Base-by-base conservation (phyloP, 2,329 filamentous ascomycete genomes). In the Penicillium freii region DNA sequence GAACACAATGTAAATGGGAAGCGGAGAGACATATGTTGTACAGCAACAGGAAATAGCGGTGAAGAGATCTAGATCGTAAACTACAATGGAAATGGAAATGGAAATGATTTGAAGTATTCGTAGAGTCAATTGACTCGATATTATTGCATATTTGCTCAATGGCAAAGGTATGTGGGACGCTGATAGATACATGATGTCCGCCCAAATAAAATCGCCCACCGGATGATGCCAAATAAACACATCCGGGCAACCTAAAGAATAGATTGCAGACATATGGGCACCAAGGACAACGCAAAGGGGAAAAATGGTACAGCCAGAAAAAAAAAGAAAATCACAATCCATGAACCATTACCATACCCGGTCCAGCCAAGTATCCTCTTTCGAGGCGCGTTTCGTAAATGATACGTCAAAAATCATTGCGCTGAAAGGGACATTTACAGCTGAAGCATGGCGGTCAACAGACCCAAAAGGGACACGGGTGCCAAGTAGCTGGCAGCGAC, bases 381-480 rank as follows among this genome's bases (percentile, higher is more conserved):
- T 53, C 57, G 56, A 60, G 61, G 56, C 56, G 52, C 60, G 34
- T 62, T 62, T 65, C 48, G 21, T 53, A 48, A 57, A 53, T 47
- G 13, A 34, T 40, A 29, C 49, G 31, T 51, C 25, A 54, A 27
- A 51, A 44, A 54, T 11, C 45, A 44, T 31, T 52, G 31, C 51
- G 45, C 51, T 45, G 23, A 47, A 42, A 31, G 19, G 13, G n/a
- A 40, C 29, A 49, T 48, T 66, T 66, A 73, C 54, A 73, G 59
- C 62, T 70, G 68, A 44, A 73, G 49, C 62, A 73, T 62, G 39
- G 68, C 67, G 46, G 65, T 58, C 40, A 72, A 42, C 56, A 72
- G 58, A 48, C 62, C 64, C 52, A 69, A 46, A 33, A 67, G 44
- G 48, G 63, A 62, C 13, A 71, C 56, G 23, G 63, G 62, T 21